These are phyloP conservation scores for Melastoma malabathricum DNA, from an alignment of 345 rosid species.

Conservation along the genomic window DNA sequence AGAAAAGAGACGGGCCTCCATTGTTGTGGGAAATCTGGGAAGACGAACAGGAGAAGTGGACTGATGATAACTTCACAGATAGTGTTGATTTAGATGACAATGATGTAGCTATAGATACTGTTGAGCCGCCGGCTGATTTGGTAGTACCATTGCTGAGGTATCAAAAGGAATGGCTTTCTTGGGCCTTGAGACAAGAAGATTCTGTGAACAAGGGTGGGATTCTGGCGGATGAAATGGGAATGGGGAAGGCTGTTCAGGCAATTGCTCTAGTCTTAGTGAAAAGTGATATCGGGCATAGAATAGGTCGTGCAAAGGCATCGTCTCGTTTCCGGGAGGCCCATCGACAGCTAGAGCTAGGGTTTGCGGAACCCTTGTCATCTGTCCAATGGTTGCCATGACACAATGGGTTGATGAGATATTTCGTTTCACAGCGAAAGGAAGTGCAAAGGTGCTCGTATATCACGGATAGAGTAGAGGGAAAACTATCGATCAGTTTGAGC, in stretches of 20 bases:
- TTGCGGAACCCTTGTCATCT: constrained; percentile 65
- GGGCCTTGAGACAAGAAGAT: constrained; percentile 85
- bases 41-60: constrained; percentile 49
- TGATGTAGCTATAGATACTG: constrained; percentile 31
- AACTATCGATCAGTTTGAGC: constrained; percentile 31
- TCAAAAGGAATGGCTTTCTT: constrained; percentile 91
- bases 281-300: constrained; percentile 23
- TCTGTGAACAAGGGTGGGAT: constrained; percentile 62
- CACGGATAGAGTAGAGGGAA: constrained; percentile 68
- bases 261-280: constrained; percentile 84
- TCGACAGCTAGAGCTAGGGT: constrained; percentile 21
- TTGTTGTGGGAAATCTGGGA: constrained; percentile 78
- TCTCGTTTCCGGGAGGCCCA: constrained; percentile 14
- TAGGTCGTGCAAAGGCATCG: constrained; percentile 8
- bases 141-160: constrained; percentile 65
- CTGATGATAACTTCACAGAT: constrained; percentile 31
- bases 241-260: constrained; percentile 98
- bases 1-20: constrained; percentile 11
- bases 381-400: constrained; percentile 86
- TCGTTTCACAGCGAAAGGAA: constrained; percentile 62
- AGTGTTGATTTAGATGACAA: constrained; percentile 49
- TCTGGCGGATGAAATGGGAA: constrained; percentile 99
- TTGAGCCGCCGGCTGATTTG: constrained; percentile 58
- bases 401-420: constrained; percentile 84
- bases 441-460: constrained; percentile 66